Conservation (phyloP, 768 basidiomycete species). For the Suillus alpinus region DNA sequence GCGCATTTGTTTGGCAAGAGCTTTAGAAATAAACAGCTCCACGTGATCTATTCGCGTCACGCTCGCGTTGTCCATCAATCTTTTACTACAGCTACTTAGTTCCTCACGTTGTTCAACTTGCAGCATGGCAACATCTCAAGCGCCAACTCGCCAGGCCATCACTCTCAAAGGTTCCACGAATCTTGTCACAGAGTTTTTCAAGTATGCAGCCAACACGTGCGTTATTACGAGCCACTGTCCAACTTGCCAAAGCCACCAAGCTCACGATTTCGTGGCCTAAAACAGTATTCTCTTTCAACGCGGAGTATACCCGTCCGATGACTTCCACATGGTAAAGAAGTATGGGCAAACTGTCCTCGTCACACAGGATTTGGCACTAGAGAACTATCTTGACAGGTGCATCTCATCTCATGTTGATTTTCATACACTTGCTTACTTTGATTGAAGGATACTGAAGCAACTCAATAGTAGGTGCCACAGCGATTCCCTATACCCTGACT, state of each 20-base stretch:
- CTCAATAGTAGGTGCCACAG: conserved; percentile 70
- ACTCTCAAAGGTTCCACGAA: conserved; percentile 94
- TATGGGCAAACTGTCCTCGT: conserved; percentile 95
- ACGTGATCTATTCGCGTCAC: conserved; percentile 18
- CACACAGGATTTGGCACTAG: conserved; percentile 88
- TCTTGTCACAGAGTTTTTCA: conserved; percentile 98
- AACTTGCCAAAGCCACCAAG: neutral
- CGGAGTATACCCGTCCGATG: conserved; percentile 95
- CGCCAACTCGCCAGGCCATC: conserved; percentile 67
- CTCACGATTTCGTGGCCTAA: neutral
- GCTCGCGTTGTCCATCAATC: neutral
- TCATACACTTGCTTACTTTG: conserved; percentile 7
- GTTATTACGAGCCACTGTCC: conserved; percentile 30
- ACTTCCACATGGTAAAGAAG: conserved; percentile 99
- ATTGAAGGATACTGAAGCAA: conserved; percentile 80
- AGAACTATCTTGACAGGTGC: conserved; percentile 88
- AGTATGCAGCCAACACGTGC: conserved; percentile 97
- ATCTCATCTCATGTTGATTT: conserved; percentile 2
- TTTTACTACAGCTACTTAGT: neutral
- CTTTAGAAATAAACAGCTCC: conserved; percentile 11
- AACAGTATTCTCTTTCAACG: conserved; percentile 91
- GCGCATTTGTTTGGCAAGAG: conserved; percentile 13
- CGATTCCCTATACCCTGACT: neutral
- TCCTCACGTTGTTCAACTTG: neutral
- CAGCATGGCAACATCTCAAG: conserved; percentile 44